Percentiles rank a stretch among this genome's conserved stretches.
Conservation (phyloP, 768 basidiomycete genomes). For the Termitomyces sp. region DNA sequence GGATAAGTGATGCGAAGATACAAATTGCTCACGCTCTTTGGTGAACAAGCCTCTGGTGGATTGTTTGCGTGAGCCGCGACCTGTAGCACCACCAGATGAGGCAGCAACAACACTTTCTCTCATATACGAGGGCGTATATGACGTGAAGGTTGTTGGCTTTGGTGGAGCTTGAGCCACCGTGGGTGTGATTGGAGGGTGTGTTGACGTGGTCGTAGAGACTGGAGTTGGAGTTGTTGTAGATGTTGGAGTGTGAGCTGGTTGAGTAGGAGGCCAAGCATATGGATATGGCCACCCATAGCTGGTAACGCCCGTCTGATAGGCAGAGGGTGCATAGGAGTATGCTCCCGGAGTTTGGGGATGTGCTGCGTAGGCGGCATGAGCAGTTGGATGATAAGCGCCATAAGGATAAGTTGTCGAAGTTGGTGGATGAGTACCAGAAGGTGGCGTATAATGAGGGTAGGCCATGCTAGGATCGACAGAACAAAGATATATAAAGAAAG, state of each 20-base stretch:
- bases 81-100: conserved; percentile 35
- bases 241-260: conserved; percentile 16
- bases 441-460: conserved; percentile 26
- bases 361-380: conserved; percentile 31
- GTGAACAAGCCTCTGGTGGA: conserved; percentile 74
- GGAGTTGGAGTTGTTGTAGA: conserved; percentile 23
- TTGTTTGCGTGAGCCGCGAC: conserved; percentile 57
- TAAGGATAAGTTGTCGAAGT: conserved; percentile 64
- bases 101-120: conserved; percentile 46
- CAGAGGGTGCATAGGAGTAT: conserved; percentile 45
- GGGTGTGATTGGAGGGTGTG: conserved; percentile 27
- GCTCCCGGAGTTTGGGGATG: conserved; percentile 43
- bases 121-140: conserved; percentile 51
- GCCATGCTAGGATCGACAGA: conserved; percentile 10
- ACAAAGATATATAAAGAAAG: background rate
- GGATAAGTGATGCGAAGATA: background rate
- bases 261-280: conserved; percentile 44
- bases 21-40: conserved; percentile 65
- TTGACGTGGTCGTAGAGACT: conserved; percentile 26
- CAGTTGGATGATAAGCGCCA: conserved; percentile 51
- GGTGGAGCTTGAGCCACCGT: conserved; percentile 24
- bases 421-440: conserved; percentile 23
- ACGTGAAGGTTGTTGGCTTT: conserved; percentile 49
- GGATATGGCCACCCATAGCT: conserved; percentile 75
- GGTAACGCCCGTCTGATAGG: conserved; percentile 63